These are phyloP conservation scores for Lycium ferocissimum DNA, from an alignment of 257 asterid genomes.

Conservation along the genomic window DNA sequence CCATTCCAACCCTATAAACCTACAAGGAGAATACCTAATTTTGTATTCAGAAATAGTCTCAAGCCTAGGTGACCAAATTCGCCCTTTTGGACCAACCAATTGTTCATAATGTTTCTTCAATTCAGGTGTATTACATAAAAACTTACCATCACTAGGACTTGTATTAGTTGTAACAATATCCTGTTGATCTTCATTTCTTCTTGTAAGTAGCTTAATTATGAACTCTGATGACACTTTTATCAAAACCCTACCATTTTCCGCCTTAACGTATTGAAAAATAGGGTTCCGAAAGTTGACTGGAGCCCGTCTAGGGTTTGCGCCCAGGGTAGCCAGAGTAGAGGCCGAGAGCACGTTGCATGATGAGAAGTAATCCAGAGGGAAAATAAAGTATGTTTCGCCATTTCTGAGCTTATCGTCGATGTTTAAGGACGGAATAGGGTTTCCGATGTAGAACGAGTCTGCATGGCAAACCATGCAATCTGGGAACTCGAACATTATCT, in stretches of 20 bases:
- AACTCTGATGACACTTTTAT: conserved; percentile 72
- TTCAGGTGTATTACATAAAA: conserved; percentile 82
- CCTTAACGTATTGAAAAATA: conserved; percentile 67
- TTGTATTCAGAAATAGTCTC: conserved; percentile 77
- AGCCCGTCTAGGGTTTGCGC: conserved; percentile 25
- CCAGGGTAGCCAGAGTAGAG: conserved; percentile 53
- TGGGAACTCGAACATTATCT: conserved; percentile 81
- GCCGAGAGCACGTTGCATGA: conserved; percentile 48
- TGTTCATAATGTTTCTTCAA: conserved; percentile 70
- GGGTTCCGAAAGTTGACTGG: conserved; percentile 45
- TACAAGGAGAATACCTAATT: conserved; percentile 74
- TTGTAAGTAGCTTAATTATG: conserved; percentile 39
- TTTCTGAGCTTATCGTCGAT: conserved; percentile 54
- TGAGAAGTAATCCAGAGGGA: conserved; percentile 64
- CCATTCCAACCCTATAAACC: conserved; percentile 66
- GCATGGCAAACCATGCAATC: conserved; percentile 73
- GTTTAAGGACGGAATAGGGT: conserved; percentile 62
- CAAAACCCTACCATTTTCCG: conserved; percentile 63
- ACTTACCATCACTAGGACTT: not conserved
- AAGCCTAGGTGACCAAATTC: conserved; percentile 78
- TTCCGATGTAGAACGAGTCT: conserved; percentile 81
- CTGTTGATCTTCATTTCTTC: conserved; percentile 14
- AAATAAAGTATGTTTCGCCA: conserved; percentile 69
- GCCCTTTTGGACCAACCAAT: conserved; percentile 66
- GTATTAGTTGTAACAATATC: not conserved